Base-by-base conservation (phyloP, 148 eudicot species). In the Fagopyrum homotropicum region DNA sequence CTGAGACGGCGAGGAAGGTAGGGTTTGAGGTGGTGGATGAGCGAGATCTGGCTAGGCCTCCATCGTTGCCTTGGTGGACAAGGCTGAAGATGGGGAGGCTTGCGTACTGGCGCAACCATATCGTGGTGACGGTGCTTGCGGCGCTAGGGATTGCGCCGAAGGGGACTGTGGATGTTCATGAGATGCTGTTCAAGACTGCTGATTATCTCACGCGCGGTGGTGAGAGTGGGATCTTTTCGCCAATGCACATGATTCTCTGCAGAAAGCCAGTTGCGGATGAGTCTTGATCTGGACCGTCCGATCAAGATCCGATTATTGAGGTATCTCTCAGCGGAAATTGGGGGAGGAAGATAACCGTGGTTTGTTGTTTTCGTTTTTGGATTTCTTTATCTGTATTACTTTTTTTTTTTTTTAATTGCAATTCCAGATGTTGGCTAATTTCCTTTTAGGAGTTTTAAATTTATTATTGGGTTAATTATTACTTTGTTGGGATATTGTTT, bases 241-340 rank as follows among this genome's bases (percentile, higher is more conserved):
- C 89, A 1, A 86, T 86, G 89, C 85, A 86, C 52, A 82, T 86
- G 89, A 82, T 86, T 52, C 84, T 86, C 19, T 86, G 89, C 82
- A 82, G 89, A 78, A 86, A 86, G 80, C 89, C 89, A 0, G 46
- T 15, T 29, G 29, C 6, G 44, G 69, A 11, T 7, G 69, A 63
- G 45, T 63, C 69, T 30, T 66, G 71, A 66, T 64, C 70, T 6
- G 6, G 8, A 12, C 70, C 46, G 70, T 59, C 66, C 66, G 61
- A 56, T 56, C 61, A 56, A 16, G 70, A 40, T 66, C 71, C 71
- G 71, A 22, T 66, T 14, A 66, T 66, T 40, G 30, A 66, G 71
- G 47, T 63, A 63, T 19, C 11, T 29, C 69, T 63, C 69, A 63
- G 69, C 69, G 69, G 69, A 30, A 63, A 29, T 30, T 63, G 44